phyloP scores from a whole-genome alignment of 305 asterid genomes.

The Fraxinus velutina region DNA sequence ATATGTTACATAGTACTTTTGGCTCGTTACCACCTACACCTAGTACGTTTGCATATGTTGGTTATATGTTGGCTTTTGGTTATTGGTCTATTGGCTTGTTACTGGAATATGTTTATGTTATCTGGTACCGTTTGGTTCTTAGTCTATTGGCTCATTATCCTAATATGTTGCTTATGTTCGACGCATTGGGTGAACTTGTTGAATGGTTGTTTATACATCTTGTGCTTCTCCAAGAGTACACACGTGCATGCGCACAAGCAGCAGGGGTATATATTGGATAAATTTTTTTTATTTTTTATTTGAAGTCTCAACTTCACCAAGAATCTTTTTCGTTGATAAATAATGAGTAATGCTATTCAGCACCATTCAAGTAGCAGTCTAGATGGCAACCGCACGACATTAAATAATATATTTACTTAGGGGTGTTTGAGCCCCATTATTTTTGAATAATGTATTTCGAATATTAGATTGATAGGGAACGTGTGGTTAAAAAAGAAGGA shows the following conservation, averaged over 20 bases:
- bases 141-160: neutral
- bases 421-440: too few species aligned
- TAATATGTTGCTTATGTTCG: neutral
- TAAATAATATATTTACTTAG: too few species aligned
- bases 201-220: neutral
- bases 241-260: neutral
- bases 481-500: too few species aligned
- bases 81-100: neutral
- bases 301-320: neutral
- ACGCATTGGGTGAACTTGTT: slow-evolving; percentile 2
- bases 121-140: neutral
- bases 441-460: too few species aligned
- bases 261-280: neutral
- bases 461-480: too few species aligned
- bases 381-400: neutral
- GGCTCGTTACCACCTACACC: neutral
- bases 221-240: neutral
- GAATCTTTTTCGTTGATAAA: neutral
- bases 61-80: neutral
- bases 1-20: neutral
- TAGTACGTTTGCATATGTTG: neutral
- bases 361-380: neutral
- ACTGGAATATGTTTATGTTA: neutral
- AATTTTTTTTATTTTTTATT: neutral
- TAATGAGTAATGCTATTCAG: neutral